phyloP scores from a whole-genome alignment of 768 basidiomycete species.

The Serpula lacrymans region DNA sequence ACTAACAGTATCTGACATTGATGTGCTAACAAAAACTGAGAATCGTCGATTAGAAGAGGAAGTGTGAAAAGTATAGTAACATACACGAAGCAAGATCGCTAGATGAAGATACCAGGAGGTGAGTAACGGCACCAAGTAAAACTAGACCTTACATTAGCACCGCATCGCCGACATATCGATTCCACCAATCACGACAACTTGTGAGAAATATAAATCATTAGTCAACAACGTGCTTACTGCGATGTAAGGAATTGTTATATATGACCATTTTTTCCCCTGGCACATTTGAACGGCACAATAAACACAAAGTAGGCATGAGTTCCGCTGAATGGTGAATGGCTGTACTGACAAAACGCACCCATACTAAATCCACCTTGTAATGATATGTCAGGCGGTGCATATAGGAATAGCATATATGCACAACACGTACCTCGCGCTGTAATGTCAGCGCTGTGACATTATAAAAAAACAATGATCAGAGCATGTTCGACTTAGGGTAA shows the following conservation, averaged over 20 bases:
- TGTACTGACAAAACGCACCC: conserved; percentile 5
- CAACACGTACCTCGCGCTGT: conserved; percentile 1
- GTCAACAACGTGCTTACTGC: background rate
- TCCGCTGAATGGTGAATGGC: background rate
- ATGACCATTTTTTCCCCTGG: conserved; percentile 1
- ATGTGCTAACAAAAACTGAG: conserved; percentile 6
- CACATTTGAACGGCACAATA: conserved; percentile 1
- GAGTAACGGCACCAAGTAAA: background rate
- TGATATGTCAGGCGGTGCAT: background rate
- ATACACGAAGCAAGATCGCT: conserved; percentile 6
- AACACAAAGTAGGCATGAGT: too few species aligned
- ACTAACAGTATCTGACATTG: conserved; percentile 6
- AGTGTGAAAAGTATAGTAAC: background rate
- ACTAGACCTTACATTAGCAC: conserved; percentile 3
- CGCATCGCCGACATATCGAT: conserved; percentile 7
- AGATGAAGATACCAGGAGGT: background rate
- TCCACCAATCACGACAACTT: too few species aligned
- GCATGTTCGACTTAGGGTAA: too few species aligned
- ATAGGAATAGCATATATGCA: background rate
- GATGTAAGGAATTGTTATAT: conserved; percentile 5
- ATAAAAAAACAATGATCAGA: background rate
- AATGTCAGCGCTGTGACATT: conserved; percentile 1
- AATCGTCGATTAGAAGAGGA: background rate
- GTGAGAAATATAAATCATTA: background rate
- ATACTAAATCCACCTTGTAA: conserved; percentile 8